Base-by-base conservation (phyloP, 139 green algal genomes). In the Coccomyxa sp. region DNA sequence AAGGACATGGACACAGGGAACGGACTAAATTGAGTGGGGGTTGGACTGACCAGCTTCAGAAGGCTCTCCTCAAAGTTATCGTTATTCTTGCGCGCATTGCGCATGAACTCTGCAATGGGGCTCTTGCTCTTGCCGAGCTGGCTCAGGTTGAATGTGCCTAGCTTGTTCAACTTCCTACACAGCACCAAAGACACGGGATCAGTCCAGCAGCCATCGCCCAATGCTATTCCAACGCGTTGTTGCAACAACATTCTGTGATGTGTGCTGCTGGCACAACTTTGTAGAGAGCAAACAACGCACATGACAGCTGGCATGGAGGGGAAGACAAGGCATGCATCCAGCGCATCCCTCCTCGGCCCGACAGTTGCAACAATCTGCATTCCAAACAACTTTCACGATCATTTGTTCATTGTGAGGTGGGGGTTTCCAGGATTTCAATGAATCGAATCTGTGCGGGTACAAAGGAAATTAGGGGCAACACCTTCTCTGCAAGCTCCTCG, bases 251-350 rank as follows among this genome's bases (percentile, higher is more conserved):
- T 51, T 7, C 63, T 71, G 63, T 71, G 63, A 21, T 71, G 18
- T 28, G 63, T 28, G 10, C 18, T 28, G 63, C 18, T 14, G 63
- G 63, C 18, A 1, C 21, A 71, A 1, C 63, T 9, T 28, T 21
- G 18, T 28, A 9, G 10, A 25, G 63, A 71, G 63, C 1, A 28
- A n/a, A 11, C 1, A 77, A 38, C 71, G 21, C 71, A 77, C 97
- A 99, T 99, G 60, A 99, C 97, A 10, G 91, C 93, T 75, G 97
- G 97, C 97, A 99, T 99, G 80, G 97, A 99, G 68, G 97, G 97
- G 93, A 99, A 99, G 77, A 99, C 91, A 21, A 99, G 91, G 91
- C 94, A 97, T 11, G 97, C 97, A 86, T 99, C 97, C 83, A 99
- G 89, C 14, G 86, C 67, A 25, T 95, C 92, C 30, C 97, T 90